A percentile compares a stretch with the other conserved stretches of the same genome.
Evolutionary conservation across 179 eudicot species (phyloP).

Genomic region (Nepenthes alata): DNA sequence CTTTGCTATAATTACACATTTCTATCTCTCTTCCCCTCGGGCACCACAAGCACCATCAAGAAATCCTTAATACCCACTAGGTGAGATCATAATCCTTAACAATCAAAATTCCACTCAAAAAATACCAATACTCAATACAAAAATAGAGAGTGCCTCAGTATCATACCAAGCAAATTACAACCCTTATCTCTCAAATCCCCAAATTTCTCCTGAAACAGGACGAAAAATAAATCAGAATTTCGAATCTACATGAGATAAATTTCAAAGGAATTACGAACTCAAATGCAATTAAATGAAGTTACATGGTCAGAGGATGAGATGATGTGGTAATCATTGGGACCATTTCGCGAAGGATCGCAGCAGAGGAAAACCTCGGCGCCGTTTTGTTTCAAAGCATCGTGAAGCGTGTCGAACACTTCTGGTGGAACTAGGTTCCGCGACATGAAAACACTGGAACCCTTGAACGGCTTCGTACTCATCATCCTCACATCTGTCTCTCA

Average conservation of each 20-base stretch:
- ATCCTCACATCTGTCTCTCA: too few species aligned
- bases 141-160: not conserved
- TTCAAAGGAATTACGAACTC: not conserved
- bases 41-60: not conserved
- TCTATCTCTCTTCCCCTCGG: too few species aligned
- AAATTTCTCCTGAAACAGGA: constrained; percentile 57
- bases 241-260: not conserved
- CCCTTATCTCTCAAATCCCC: constrained; percentile 56
- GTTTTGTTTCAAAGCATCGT: constrained; percentile 72
- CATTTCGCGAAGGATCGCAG: constrained; percentile 67
- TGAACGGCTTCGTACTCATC: constrained; percentile 39
- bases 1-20: too few species aligned
- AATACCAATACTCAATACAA: not conserved
- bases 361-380: constrained; percentile 65
- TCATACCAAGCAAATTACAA: constrained; percentile 71
- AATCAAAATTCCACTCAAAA: not conserved
- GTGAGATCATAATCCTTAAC: not conserved
- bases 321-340: constrained; percentile 64
- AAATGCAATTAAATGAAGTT: not conserved
- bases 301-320: constrained; percentile 70
- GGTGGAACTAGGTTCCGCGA: constrained; percentile 84
- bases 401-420: constrained; percentile 69
- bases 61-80: not conserved
- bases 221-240: not conserved
- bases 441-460: constrained; percentile 69